Conservation (phyloP, 352 stramenopile species). For the Pythium myriotylum region DNA sequence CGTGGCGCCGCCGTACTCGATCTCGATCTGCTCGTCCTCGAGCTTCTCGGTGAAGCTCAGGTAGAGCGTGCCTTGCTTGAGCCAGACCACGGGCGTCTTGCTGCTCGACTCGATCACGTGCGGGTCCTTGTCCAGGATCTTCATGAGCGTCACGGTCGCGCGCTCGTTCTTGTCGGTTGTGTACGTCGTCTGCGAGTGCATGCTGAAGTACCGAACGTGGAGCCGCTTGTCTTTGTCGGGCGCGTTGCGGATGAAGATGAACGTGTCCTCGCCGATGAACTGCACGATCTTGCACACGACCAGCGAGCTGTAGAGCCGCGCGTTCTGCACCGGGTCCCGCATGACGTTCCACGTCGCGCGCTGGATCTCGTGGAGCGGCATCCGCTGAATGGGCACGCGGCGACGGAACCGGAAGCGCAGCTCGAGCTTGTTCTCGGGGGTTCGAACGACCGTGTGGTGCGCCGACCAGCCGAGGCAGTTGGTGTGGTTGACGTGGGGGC, state of each 20-base stretch:
- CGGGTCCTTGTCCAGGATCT: constrained; percentile 29
- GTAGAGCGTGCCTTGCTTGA: constrained; percentile 29
- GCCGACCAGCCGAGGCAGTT: constrained; percentile 26
- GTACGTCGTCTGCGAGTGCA: constrained; percentile 29
- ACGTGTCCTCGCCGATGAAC: constrained; percentile 20
- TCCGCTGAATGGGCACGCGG: constrained; percentile 14
- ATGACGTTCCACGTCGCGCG: constrained; percentile 19
- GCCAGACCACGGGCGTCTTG: constrained; percentile 24
- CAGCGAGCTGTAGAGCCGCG: constrained; percentile 26
- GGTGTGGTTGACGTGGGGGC: constrained; percentile 8
- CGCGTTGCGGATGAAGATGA: constrained; percentile 30
- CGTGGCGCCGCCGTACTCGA: constrained; percentile 27
- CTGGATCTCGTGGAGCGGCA: constrained; percentile 21
- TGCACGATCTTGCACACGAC: constrained; percentile 31
- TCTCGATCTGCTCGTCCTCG: constrained; percentile 24
- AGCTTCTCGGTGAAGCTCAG: constrained; percentile 29
- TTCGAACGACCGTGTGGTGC: constrained; percentile 12
- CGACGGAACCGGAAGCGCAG: constrained; percentile 26
- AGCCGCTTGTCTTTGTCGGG: constrained; percentile 25
- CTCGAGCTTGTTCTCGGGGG: constrained; percentile 1
- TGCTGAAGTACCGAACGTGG: constrained; percentile 30
- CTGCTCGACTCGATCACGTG: constrained; percentile 15
- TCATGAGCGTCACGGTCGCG: constrained; percentile 28
- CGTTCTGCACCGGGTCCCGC: constrained; percentile 22
- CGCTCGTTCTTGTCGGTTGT: constrained; percentile 19